phyloP scores from a whole-genome alignment of 2,329 filamentous ascomycete species.

The Exserohilum rostratum region DNA sequence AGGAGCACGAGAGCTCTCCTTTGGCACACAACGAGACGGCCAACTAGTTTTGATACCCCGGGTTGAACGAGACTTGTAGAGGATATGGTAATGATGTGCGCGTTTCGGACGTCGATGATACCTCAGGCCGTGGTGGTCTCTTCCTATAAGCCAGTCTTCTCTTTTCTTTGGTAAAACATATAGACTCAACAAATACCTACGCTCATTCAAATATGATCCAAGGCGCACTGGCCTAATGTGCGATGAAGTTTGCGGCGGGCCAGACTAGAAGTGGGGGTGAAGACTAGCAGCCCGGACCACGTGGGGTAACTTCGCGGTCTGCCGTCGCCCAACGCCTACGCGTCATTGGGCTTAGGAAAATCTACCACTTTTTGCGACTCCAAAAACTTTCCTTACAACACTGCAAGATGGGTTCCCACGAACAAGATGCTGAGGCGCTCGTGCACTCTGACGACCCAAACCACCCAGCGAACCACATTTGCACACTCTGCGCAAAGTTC shows the following conservation, averaged over 20 bases:
- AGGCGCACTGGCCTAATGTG: neutral
- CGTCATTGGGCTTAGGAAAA: constrained; percentile 28
- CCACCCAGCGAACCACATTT: constrained; percentile 95
- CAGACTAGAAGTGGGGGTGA: constrained; percentile 22
- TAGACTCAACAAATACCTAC: constrained; percentile 4
- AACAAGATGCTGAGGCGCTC: constrained; percentile 56
- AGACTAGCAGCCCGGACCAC: constrained; percentile 12
- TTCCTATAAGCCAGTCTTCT: constrained; percentile 10
- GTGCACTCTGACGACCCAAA: constrained; percentile 70
- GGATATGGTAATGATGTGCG: constrained; percentile 15
- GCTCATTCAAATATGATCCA: constrained; percentile 2
- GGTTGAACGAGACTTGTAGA: constrained; percentile 5
- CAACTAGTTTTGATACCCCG: constrained; percentile 32
- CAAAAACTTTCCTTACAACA: neutral
- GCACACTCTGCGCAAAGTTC: constrained; percentile 91
- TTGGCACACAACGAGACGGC: constrained; percentile 31
- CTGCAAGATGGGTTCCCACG: constrained; percentile 25
- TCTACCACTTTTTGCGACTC: constrained; percentile 1
- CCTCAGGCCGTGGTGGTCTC: constrained; percentile 12
- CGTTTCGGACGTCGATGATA: constrained; percentile 19
- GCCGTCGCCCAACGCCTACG: constrained; percentile 23
- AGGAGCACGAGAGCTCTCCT: constrained; percentile 41
- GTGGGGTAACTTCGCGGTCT: constrained; percentile 18
- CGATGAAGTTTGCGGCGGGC: constrained; percentile 3
- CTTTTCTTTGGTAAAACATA: neutral